Evolutionary conservation across 2,329 filamentous ascomycete genomes (phyloP).

Genomic region (Claviceps purpurea): DNA sequence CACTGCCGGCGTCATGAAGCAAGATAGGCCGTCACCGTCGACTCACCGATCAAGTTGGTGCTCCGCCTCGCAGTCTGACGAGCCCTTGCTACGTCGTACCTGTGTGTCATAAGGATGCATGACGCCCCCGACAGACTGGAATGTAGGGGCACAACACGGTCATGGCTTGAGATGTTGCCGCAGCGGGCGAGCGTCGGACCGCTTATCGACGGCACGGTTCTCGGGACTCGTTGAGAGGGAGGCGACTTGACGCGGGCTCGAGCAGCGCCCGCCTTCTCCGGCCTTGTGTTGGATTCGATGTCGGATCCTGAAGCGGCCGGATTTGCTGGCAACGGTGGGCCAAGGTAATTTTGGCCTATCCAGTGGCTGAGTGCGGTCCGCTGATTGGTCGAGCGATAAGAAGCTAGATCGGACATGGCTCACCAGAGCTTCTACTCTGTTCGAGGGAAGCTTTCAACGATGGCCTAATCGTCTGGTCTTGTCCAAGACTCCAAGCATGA

Average conservation of each 20-base stretch:
- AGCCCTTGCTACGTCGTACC: neutral
- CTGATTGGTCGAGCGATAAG: neutral
- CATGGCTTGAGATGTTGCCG: no score
- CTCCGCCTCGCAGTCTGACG: neutral
- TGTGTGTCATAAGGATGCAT: conserved; percentile 1
- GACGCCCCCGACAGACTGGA: neutral
- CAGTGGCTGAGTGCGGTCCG: neutral
- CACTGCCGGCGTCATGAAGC: neutral
- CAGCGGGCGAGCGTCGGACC: neutral
- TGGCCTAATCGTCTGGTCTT: neutral
- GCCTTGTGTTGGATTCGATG: neutral
- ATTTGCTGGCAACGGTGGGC: neutral
- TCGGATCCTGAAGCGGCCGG: neutral
- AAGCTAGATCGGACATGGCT: neutral
- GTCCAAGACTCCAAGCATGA: no score
- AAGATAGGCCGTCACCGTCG: neutral
- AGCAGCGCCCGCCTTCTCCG: no score
- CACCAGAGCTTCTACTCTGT: neutral
- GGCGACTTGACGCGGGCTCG: neutral
- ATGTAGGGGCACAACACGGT: neutral
- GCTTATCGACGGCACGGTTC: neutral
- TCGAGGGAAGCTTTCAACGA: neutral
- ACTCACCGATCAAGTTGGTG: neutral
- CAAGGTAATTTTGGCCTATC: neutral
- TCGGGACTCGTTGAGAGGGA: neutral